Base-by-base conservation (phyloP, 176 grass and related monocot genomes). In the Aegilops bicornis region DNA sequence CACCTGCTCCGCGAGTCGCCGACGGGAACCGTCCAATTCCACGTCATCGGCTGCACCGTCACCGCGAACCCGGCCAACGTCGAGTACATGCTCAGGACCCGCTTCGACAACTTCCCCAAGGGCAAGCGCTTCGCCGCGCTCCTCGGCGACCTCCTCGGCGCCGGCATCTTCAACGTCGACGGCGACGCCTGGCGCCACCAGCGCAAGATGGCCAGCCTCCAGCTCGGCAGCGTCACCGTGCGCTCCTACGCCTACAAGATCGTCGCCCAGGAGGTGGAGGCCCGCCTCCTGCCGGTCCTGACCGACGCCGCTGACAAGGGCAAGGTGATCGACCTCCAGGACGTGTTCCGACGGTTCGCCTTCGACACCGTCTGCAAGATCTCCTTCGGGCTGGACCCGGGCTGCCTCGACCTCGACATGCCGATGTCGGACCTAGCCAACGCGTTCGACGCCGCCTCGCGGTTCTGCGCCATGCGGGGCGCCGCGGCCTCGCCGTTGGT, bases 61-160 rank as follows among this genome's bases (percentile, higher is more conserved):
- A 95, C 91, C 0, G 93, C 91, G 8, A 89, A 92, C 85, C 88
- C 93, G 23, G 86, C 14, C 20, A 95, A 95, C 80, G 79, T 95
- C 1, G 93, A 95, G 83, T 72, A 95, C 68, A 79, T 95, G 5
- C 86, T 92, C 20, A 89, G 70, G 74, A 70, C 75, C 25, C 90
- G 90, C 80, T 95, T 95, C 52, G n/a, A 19, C 54, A 95, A 95
- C 66, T 95, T 90, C 50, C 93, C 93, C 45, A 95, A 95, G 75
- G 93, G 93, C 19, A 62, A 30, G 64, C 72, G 85, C 0, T 93
- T 92, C 73, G 88, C 93, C 13, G 85, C 81, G 19, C 78, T 95
- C n/a, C 79, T 95, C 10, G 88, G 86, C 4, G 93, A 95, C 74
- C 74, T 95, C 8, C 90, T 92, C 29, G 93, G 93, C 3, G 32